Conservation (phyloP, 176 grass and related monocot species). For the Zea luxurians region DNA sequence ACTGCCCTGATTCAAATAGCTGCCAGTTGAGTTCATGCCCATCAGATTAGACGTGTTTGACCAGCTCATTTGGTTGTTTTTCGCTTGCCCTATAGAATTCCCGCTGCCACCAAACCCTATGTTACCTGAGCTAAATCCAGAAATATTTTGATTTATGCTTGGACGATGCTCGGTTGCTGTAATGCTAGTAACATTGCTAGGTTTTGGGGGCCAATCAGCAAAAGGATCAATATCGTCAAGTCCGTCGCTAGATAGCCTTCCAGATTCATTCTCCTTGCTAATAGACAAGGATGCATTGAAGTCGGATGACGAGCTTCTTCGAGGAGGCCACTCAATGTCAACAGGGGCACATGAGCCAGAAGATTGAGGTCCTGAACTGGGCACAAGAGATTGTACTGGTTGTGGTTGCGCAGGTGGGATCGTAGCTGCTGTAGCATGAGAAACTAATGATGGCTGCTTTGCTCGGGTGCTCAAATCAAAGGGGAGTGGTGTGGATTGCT, state of each 20-base stretch:
- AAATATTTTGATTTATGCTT: constrained; percentile 48
- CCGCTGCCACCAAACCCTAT: constrained; percentile 43
- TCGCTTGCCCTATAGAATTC: constrained; percentile 50
- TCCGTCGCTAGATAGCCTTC: constrained; percentile 29
- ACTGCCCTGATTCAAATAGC: constrained; percentile 51
- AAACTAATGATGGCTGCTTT: constrained; percentile 39
- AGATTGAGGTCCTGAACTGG: constrained; percentile 47
- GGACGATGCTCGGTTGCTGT: constrained; percentile 31
- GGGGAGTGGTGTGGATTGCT: constrained; percentile 41
- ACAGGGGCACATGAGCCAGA: constrained; percentile 67
- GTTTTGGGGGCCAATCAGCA: constrained; percentile 87
- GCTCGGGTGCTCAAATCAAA: constrained; percentile 47
- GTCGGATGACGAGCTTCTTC: constrained; percentile 58
- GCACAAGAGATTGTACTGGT: constrained; percentile 48
- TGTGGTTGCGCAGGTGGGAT: constrained; percentile 37
- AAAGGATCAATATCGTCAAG: constrained; percentile 92
- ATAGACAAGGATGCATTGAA: constrained; percentile 37
- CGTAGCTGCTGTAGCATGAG: constrained; percentile 44
- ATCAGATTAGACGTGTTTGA: constrained; percentile 41
- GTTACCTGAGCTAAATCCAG: constrained; percentile 44
- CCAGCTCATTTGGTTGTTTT: constrained; percentile 53
- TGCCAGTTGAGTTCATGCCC: constrained; percentile 46
- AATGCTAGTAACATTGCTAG: constrained; percentile 40
- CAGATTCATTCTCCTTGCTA: constrained; percentile 56
- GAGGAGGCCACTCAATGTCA: constrained; percentile 91